Percentiles rank a stretch among this genome's conserved stretches.
These are phyloP conservation scores for Kwoniella dendrophila DNA, from an alignment of 768 basidiomycete species.

Conservation along the genomic window DNA sequence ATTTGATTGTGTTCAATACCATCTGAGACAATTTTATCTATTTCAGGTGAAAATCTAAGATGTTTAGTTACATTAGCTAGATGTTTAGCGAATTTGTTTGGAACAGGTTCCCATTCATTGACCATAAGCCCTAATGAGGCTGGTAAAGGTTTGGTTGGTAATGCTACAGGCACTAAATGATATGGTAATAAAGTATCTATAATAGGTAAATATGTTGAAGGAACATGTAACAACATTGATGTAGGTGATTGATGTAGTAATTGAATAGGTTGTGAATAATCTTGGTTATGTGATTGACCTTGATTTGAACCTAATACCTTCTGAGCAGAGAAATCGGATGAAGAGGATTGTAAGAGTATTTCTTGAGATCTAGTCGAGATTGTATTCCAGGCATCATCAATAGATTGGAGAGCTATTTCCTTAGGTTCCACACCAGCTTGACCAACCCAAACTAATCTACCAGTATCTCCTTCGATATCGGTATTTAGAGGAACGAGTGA, in stretches of 20 bases:
- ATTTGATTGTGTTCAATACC: constrained; percentile 68
- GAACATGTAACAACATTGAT: constrained; percentile 50
- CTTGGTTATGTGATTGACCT: not conserved
- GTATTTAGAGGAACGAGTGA: constrained; percentile 23
- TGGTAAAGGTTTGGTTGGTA: constrained; percentile 61
- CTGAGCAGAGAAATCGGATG: not conserved
- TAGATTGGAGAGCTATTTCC: not conserved
- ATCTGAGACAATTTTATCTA: constrained; percentile 70
- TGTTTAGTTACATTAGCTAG: constrained; percentile 64
- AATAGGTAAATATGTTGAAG: constrained; percentile 32
- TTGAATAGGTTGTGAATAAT: constrained; percentile 11
- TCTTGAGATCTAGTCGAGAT: constrained; percentile 9
- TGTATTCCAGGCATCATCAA: constrained; percentile 18
- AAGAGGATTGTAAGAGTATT: not conserved
- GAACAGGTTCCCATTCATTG: constrained; percentile 61
- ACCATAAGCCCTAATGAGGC: not conserved
- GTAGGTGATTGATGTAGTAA: constrained; percentile 33
- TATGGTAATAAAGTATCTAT: constrained; percentile 70
- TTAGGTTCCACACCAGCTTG: constrained; percentile 54
- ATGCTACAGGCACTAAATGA: constrained; percentile 70
- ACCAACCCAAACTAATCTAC: constrained; percentile 54
- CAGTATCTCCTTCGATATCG: constrained; percentile 1
- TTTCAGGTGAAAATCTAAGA: constrained; percentile 69
- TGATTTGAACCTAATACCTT: constrained; percentile 10
- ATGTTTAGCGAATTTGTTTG: constrained; percentile 62